phyloP scores from a whole-genome alignment of 306 rosid species.

The Prunus persica region DNA sequence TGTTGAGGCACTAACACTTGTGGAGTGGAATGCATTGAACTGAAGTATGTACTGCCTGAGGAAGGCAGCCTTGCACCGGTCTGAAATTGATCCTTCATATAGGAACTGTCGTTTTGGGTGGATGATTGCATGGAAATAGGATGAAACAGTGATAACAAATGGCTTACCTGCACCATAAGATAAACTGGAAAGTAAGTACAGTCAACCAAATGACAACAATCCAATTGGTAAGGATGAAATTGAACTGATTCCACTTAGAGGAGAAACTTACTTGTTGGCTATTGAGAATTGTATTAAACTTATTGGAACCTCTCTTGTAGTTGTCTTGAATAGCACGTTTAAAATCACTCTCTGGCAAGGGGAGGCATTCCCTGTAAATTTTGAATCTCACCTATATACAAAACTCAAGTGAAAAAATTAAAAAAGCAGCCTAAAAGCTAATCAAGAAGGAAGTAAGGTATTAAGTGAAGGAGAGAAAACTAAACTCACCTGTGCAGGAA shows the following conservation, averaged over 20 bases:
- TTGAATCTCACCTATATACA: slow-evolving; percentile 12
- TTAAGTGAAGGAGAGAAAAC: background rate
- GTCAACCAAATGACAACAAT: background rate
- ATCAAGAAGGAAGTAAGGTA: background rate
- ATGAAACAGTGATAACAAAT: slow-evolving; percentile 13
- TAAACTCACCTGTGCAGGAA: slow-evolving; percentile 19
- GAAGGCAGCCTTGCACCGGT: background rate
- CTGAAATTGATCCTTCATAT: background rate
- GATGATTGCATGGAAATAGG: background rate
- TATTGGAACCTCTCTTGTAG: slow-evolving; percentile 9
- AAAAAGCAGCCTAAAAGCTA: background rate
- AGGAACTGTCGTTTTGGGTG: background rate
- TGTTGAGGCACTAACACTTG: background rate
- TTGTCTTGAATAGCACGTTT: slow-evolving; percentile 11
- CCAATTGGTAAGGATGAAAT: background rate
- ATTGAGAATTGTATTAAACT: slow-evolving; percentile 16
- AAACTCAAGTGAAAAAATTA: background rate
- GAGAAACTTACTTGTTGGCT: slow-evolving; percentile 9
- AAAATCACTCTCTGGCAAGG: slow-evolving; percentile 8
- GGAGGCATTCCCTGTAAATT: slow-evolving; percentile 16
- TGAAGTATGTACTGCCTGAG: background rate
- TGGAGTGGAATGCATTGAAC: background rate
- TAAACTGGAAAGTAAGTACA: background rate
- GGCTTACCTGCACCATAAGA: slow-evolving; percentile 6
- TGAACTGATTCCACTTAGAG: background rate